phyloP scores from a whole-genome alignment of 768 basidiomycete species.

The Lactifluus subvellereus region DNA sequence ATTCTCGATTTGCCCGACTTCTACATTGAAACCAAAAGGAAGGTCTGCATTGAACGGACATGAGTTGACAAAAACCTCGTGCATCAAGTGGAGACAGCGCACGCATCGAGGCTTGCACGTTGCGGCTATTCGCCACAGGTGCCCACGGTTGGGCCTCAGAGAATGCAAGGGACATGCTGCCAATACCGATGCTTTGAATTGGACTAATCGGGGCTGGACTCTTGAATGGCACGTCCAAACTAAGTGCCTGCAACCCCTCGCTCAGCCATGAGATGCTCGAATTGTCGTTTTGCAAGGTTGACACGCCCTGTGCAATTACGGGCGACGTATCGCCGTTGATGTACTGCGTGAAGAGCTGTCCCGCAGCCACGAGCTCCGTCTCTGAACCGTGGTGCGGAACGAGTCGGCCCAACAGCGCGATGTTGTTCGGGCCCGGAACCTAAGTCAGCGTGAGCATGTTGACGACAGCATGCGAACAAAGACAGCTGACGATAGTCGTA shows the following conservation, averaged over 20 bases:
- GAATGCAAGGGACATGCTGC: conserved; percentile 52
- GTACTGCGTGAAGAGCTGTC: conserved; percentile 63
- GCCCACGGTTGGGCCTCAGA: conserved; percentile 48
- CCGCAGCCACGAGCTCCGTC: conserved; percentile 43
- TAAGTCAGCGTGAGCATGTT: conserved; percentile 25
- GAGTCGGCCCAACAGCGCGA: conserved; percentile 53
- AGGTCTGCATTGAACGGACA: conserved; percentile 39
- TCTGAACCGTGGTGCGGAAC: conserved; percentile 44
- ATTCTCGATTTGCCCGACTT: conserved; percentile 58
- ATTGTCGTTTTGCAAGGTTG: conserved; percentile 53
- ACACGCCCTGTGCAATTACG: conserved; percentile 54
- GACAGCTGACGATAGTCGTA: conserved; percentile 46
- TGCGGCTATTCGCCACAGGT: conserved; percentile 50
- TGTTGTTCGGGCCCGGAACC: conserved; percentile 50
- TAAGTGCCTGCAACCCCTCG: conserved; percentile 49
- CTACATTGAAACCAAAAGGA: conserved; percentile 63
- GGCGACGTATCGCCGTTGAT: conserved; percentile 56
- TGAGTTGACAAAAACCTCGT: neutral
- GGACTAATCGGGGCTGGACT: conserved; percentile 49
- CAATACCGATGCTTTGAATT: conserved; percentile 60
- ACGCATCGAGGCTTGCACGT: conserved; percentile 56
- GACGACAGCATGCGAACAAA: neutral
- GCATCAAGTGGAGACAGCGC: conserved; percentile 22
- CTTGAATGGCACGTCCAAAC: conserved; percentile 58
- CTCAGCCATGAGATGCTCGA: conserved; percentile 61